phyloP scores from a whole-genome alignment of 2,329 filamentous ascomycete species.

The Botrytis cinerea region DNA sequence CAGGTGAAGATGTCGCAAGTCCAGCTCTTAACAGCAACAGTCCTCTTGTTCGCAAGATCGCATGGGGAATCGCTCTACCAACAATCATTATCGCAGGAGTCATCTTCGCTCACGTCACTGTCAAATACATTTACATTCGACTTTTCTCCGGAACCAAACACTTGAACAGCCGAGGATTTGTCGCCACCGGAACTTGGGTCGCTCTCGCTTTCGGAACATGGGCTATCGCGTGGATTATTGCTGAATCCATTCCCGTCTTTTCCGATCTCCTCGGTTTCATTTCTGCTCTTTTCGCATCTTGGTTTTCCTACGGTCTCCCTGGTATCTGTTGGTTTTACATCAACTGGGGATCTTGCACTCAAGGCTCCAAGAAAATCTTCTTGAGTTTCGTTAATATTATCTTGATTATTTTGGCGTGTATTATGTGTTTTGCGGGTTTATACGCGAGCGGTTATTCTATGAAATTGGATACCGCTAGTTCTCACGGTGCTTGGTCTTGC shows the following conservation, averaged over 20 bases:
- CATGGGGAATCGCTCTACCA: constrained; percentile 68
- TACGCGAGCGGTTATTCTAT: constrained; percentile 27
- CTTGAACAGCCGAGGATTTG: constrained; percentile 47
- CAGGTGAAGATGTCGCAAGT: constrained; percentile 60
- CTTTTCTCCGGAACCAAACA: constrained; percentile 55
- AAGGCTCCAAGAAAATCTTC: constrained; percentile 24
- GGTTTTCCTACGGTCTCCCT: constrained; percentile 61
- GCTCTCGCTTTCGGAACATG: constrained; percentile 57
- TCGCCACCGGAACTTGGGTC: constrained; percentile 59
- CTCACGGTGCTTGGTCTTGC: constrained; percentile 19
- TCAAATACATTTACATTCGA: constrained; percentile 66
- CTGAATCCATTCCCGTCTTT: constrained; percentile 69
- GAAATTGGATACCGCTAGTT: background rate
- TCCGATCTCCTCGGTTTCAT: constrained; percentile 65
- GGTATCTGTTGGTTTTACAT: constrained; percentile 53
- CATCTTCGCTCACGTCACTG: constrained; percentile 67
- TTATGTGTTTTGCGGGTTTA: constrained; percentile 29
- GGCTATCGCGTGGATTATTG: constrained; percentile 65
- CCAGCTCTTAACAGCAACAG: constrained; percentile 64
- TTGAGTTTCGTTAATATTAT: constrained; percentile 24
- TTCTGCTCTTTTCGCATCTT: constrained; percentile 49
- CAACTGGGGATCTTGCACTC: constrained; percentile 46
- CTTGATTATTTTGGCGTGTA: constrained; percentile 25
- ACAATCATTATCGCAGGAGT: constrained; percentile 72
- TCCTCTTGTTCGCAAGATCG: constrained; percentile 58